Conservation (phyloP, 2,329 filamentous ascomycete species). For the Neoarthrinium moseri region DNA sequence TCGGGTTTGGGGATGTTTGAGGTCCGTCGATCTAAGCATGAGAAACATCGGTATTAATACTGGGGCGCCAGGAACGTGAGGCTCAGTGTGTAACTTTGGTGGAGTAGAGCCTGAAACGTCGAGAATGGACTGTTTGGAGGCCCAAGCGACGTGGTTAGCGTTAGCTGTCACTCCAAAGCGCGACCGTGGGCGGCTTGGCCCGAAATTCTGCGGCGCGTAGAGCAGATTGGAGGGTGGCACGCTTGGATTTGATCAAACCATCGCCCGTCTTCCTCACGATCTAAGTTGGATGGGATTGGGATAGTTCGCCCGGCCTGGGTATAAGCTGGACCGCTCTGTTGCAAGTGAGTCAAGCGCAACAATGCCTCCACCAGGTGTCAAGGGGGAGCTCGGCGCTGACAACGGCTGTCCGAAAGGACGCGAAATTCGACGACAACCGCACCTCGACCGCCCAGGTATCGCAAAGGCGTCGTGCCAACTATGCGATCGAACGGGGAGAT, state of each 20-base stretch:
- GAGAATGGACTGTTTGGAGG: neutral
- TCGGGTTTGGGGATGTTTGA: conserved; percentile 4
- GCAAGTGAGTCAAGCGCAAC: no score
- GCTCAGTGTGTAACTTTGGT: neutral
- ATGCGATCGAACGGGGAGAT: neutral
- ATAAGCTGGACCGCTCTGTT: no score
- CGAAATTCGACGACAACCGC: no score
- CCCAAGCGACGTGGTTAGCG: neutral
- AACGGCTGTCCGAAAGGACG: no score
- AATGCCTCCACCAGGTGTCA: no score
- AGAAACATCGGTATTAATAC: neutral
- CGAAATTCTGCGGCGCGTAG: neutral
- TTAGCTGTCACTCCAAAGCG: neutral
- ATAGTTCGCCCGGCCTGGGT: no score
- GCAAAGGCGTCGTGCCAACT: no score
- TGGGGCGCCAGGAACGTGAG: neutral
- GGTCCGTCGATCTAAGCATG: neutral
- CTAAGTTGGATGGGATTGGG: no score
- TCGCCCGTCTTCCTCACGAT: no score
- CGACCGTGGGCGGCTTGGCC: neutral
- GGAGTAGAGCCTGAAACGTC: neutral
- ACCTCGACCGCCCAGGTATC: neutral
- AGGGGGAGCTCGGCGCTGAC: no score
- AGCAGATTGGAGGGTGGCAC: no score
- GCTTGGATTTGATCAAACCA: no score